phyloP scores from a whole-genome alignment of 2,329 filamentous ascomycete genomes.

The Chlorencoelia australis region DNA sequence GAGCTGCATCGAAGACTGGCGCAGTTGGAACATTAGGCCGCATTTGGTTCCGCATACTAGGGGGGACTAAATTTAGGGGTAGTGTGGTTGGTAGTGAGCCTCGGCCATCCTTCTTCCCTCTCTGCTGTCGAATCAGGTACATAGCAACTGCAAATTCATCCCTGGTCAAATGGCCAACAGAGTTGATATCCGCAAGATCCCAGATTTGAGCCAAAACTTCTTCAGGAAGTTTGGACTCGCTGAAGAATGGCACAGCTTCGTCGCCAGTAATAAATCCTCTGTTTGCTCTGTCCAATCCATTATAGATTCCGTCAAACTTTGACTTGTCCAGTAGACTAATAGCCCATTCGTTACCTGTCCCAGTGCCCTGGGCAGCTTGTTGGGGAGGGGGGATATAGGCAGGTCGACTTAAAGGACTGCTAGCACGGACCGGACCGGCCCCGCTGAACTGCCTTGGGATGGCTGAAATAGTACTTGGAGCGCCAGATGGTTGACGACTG shows the following conservation, averaged over 20 bases:
- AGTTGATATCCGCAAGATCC: constrained; percentile 92
- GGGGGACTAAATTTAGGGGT: constrained; percentile 74
- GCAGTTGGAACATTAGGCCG: constrained; percentile 37
- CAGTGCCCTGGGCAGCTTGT: constrained; percentile 20
- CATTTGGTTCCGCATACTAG: constrained; percentile 62
- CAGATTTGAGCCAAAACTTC: constrained; percentile 89
- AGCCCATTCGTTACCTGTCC: constrained; percentile 61
- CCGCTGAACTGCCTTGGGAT: constrained; percentile 81
- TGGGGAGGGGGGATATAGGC: constrained; percentile 33
- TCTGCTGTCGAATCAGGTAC: constrained; percentile 89
- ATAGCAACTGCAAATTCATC: constrained; percentile 97
- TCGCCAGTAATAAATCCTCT: constrained; percentile 85
- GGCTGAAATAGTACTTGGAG: constrained; percentile 45
- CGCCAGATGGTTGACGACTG: constrained; percentile 29
- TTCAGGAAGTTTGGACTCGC: constrained; percentile 80
- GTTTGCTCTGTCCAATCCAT: constrained; percentile 68
- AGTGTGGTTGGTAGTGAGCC: constrained; percentile 62
- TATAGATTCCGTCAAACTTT: constrained; percentile 80
- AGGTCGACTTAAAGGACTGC: constrained; percentile 45
- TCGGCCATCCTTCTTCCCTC: constrained; percentile 54
- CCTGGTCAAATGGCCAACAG: constrained; percentile 70
- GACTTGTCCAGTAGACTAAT: constrained; percentile 75
- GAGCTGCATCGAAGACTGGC: constrained; percentile 33
- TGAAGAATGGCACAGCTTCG: constrained; percentile 89
- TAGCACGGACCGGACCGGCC: constrained; percentile 44